Conservation (phyloP, 2,329 filamentous ascomycete genomes). For the Fusarium mexicanum region DNA sequence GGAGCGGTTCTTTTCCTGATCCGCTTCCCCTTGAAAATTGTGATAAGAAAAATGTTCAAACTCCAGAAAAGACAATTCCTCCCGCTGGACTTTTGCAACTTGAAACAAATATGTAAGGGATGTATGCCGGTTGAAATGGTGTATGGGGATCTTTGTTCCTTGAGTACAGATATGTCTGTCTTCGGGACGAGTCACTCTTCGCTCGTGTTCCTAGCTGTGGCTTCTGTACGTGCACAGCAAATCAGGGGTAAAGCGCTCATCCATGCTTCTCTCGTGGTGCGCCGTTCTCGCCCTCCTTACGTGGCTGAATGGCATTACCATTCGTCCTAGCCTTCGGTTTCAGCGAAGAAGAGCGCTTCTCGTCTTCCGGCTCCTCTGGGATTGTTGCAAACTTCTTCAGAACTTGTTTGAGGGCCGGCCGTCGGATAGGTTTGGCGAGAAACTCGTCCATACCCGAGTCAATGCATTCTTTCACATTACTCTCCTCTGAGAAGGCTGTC, state of each 20-base stretch:
- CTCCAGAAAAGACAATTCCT: conserved; percentile 23
- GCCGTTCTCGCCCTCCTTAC: conserved; percentile 21
- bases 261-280: conserved; percentile 33
- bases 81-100: conserved; percentile 32
- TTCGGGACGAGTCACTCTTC: not conserved
- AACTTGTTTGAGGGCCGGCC: conserved; percentile 87
- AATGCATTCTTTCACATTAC: conserved; percentile 85
- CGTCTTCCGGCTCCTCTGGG: conserved; percentile 66
- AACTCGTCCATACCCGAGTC: conserved; percentile 95
- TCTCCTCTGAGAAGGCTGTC: conserved; percentile 90
- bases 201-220: not conserved
- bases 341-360: conserved; percentile 30
- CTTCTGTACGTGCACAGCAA: not conserved
- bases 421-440: conserved; percentile 77
- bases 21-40: not conserved
- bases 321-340: conserved; percentile 32
- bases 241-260: not conserved
- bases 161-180: not conserved
- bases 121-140: not conserved
- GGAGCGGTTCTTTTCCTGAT: conserved; percentile 19
- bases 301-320: conserved; percentile 21
- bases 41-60: conserved; percentile 19
- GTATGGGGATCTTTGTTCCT: not conserved
- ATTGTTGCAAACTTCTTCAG: conserved; percentile 87
- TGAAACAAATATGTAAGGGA: conserved; percentile 9